Percentiles rank a stretch among this genome's conserved stretches.
These are phyloP conservation scores for Stemphylium vesicarium DNA, from an alignment of 2,329 filamentous ascomycete species.

Conservation along the genomic window DNA sequence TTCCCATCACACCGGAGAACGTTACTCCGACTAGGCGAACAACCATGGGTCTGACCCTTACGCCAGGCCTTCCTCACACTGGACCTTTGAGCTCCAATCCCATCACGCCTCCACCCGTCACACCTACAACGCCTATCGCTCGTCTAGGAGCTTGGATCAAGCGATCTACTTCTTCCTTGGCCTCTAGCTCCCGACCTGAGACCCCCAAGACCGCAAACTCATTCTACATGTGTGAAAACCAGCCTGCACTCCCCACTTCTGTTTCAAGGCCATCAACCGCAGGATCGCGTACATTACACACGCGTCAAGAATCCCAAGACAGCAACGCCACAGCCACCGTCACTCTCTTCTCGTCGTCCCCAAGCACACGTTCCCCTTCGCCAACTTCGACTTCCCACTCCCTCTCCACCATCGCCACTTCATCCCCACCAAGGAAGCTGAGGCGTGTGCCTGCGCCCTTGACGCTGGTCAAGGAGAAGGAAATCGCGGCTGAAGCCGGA, in stretches of 20 bases:
- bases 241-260: constrained; percentile 3
- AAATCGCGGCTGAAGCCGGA: constrained; percentile 26
- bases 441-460: constrained; percentile 40
- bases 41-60: constrained; percentile 34
- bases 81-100: constrained; percentile 45
- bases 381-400: not conserved
- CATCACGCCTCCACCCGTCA: constrained; percentile 41
- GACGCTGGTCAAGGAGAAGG: constrained; percentile 32
- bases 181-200: constrained; percentile 18
- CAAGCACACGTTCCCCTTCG: constrained; percentile 15
- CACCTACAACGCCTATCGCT: constrained; percentile 42
- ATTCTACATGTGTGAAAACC: constrained; percentile 41
- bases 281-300: constrained; percentile 32
- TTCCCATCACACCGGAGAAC: constrained; percentile 27
- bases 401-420: constrained; percentile 8
- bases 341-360: constrained; percentile 33
- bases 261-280: constrained; percentile 30
- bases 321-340: constrained; percentile 39
- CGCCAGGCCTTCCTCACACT: constrained; percentile 27
- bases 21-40: constrained; percentile 13
- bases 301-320: constrained; percentile 39
- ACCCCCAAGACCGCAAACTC: constrained; percentile 21
- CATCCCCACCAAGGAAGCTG: constrained; percentile 24
- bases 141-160: constrained; percentile 47
- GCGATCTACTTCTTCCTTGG: constrained; percentile 36